Conservation (phyloP, 768 basidiomycete genomes). For the Sporobolomyces pararoseus region DNA sequence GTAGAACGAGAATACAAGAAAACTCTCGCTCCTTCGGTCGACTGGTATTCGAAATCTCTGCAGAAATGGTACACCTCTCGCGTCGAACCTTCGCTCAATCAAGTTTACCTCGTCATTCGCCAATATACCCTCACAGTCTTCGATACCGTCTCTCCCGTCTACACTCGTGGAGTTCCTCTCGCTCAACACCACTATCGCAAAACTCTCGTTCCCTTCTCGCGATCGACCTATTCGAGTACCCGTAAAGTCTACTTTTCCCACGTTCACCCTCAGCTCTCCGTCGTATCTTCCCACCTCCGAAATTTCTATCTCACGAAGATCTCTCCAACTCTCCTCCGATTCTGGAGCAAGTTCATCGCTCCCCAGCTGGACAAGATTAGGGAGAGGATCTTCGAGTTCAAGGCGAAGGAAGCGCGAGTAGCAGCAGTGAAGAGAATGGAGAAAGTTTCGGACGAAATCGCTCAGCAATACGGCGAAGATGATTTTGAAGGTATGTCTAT, state of each 20-base stretch:
- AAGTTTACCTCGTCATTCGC: too few relatives aligned
- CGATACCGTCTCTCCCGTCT: conserved; percentile 21
- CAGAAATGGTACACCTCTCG: conserved; percentile 31
- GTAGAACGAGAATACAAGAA: conserved; percentile 23
- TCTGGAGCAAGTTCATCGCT: conserved; percentile 44
- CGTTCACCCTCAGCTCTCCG: conserved; percentile 39
- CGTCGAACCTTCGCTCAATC: conserved; percentile 29
- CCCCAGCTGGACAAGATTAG: conserved; percentile 46
- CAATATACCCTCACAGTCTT: conserved; percentile 2
- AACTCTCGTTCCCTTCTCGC: conserved; percentile 36
- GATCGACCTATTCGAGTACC: conserved; percentile 32
- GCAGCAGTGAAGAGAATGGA: conserved; percentile 40
- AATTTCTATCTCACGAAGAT: conserved; percentile 30
- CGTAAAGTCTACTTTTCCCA: conserved; percentile 36
- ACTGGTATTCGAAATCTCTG: conserved; percentile 29
- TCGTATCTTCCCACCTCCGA: background rate
- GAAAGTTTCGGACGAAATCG: conserved; percentile 32
- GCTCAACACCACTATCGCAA: conserved; percentile 28
- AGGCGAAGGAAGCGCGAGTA: conserved; percentile 32
- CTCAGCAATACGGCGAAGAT: conserved; percentile 20
- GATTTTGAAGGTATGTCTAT: conserved; percentile 28
- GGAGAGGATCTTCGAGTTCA: conserved; percentile 44
- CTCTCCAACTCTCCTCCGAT: conserved; percentile 36
- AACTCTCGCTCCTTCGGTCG: conserved; percentile 34
- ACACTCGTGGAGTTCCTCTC: conserved; percentile 29